Evolutionary conservation across 208 protist genomes (phyloP).

Genomic region (Wallacemonas rigidus): DNA sequence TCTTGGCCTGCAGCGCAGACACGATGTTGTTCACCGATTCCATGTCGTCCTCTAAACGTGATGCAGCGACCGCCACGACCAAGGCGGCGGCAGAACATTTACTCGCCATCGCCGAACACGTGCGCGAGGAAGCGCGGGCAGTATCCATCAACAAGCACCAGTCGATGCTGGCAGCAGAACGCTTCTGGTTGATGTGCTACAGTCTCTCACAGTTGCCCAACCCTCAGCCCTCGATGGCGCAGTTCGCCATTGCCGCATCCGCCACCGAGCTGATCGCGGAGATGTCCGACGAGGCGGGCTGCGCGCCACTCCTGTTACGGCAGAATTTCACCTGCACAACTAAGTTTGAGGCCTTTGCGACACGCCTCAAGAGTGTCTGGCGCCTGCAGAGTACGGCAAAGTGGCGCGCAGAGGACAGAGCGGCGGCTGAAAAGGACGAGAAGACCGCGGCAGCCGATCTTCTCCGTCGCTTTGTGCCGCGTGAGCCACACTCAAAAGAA

Average conservation of each 20-base stretch:
- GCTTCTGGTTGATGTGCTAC: conserved; percentile 18
- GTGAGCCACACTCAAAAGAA: background rate
- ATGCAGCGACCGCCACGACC: background rate
- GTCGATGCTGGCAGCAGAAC: conserved; percentile 11
- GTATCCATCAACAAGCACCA: conserved; percentile 24
- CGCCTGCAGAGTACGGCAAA: conserved; percentile 47
- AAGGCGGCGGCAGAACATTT: background rate
- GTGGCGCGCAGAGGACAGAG: conserved; percentile 39
- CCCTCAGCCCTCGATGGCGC: conserved; percentile 19
- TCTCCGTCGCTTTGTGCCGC: conserved; percentile 17
- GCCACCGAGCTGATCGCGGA: conserved; percentile 19
- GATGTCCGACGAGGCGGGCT: conserved; percentile 10
- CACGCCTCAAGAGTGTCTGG: conserved; percentile 57
- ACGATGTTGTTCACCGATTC: background rate
- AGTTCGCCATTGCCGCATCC: conserved; percentile 19
- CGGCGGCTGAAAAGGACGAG: conserved; percentile 45
- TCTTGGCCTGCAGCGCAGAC: background rate
- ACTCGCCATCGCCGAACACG: background rate
- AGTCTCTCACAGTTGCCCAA: conserved; percentile 28
- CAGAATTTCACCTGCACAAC: conserved; percentile 48
- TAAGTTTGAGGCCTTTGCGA: conserved; percentile 43
- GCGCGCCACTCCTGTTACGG: conserved; percentile 41
- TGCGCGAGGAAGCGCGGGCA: background rate
- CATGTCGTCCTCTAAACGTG: background rate
- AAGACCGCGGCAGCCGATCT: conserved; percentile 22